These are phyloP conservation scores for Thermothielavioides terrestris DNA, from an alignment of 495 filamentous ascomycete genomes.

Conservation along the genomic window DNA sequence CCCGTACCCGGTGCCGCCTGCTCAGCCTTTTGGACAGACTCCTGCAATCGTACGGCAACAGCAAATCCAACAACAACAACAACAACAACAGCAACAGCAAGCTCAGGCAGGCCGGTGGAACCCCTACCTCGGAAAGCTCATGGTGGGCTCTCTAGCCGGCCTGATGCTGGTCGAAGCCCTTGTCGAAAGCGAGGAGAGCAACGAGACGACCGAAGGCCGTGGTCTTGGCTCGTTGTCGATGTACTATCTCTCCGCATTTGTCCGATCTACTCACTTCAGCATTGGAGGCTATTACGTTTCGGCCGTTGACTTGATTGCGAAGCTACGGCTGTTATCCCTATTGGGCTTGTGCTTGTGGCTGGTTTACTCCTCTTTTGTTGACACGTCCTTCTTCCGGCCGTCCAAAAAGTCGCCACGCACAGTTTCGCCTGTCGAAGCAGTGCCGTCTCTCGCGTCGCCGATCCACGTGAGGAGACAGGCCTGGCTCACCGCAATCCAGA, in stretches of 20 bases:
- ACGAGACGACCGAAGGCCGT: constrained; percentile 51
- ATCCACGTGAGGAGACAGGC: constrained; percentile 80
- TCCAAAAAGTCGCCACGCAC: constrained; percentile 27
- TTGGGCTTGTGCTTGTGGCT: constrained; percentile 61
- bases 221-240: constrained; percentile 64
- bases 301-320: constrained; percentile 33
- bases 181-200: constrained; percentile 46
- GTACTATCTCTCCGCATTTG: constrained; percentile 39
- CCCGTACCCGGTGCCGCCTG: constrained; percentile 39
- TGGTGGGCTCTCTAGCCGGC: constrained; percentile 85
- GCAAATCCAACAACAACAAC: constrained; percentile 38
- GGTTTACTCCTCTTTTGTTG: constrained; percentile 59
- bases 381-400: constrained; percentile 35
- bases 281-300: constrained; percentile 41
- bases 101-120: constrained; percentile 36
- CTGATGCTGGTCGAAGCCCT: constrained; percentile 84
- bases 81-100: constrained; percentile 35
- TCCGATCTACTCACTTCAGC: constrained; percentile 33
- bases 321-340: constrained; percentile 52
- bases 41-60: constrained; percentile 37
- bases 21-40: constrained; percentile 28
- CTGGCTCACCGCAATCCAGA: constrained; percentile 92
- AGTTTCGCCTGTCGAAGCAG: constrained; percentile 38
- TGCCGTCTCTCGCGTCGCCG: constrained; percentile 67
- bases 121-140: constrained; percentile 60